phyloP scores from a whole-genome alignment of 176 grass and related monocot species.

The Coix lacrymajobi region DNA sequence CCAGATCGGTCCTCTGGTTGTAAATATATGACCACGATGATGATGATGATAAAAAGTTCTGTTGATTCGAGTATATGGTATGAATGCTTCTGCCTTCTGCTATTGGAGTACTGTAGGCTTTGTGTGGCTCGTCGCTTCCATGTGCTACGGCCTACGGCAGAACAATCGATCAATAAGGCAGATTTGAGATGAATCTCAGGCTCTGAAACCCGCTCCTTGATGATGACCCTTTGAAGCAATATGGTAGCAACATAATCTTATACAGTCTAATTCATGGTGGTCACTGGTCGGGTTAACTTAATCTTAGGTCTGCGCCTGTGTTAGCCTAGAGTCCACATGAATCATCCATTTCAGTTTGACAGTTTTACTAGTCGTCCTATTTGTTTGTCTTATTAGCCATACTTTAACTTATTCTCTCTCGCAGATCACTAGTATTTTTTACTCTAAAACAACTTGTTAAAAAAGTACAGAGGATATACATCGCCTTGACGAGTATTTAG shows the following conservation, averaged over 20 bases:
- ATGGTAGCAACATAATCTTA: neutral
- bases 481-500: neutral
- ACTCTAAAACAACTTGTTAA: neutral
- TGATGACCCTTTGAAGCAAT: neutral
- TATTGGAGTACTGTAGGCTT: too few species aligned
- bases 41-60: constrained; percentile 28
- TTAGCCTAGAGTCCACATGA: too few species aligned
- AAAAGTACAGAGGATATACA: neutral
- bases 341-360: too few species aligned
- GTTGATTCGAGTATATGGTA: neutral
- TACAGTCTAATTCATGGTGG: neutral
- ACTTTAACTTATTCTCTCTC: too few species aligned
- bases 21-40: neutral
- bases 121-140: neutral
- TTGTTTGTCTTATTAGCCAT: too few species aligned
- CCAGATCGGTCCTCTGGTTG: neutral
- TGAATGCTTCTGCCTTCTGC: neutral
- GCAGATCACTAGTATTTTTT: too few species aligned
- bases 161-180: neutral
- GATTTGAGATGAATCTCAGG: neutral
- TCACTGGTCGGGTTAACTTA: too few species aligned
- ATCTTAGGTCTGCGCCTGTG: too few species aligned
- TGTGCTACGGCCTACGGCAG: neutral
- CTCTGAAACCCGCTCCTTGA: neutral
- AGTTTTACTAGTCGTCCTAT: too few species aligned